phyloP scores from a whole-genome alignment of 2,329 filamentous ascomycete species.

The Penicillium rolfsii region DNA sequence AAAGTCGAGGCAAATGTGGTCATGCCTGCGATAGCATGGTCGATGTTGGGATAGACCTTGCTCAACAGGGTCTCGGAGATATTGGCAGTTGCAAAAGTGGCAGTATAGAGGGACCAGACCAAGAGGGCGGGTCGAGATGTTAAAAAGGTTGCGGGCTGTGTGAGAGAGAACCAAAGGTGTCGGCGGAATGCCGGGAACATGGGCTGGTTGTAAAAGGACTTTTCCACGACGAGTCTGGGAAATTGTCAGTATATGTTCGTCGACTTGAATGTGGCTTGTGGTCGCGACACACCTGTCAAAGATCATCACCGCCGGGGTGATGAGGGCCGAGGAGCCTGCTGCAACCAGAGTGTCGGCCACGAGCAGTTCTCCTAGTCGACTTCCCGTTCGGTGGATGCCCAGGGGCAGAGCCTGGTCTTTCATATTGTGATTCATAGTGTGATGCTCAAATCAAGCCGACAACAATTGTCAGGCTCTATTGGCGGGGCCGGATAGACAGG shows the following conservation, averaged over 20 bases:
- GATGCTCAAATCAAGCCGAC: constrained; percentile 7
- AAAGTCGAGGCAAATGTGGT: constrained; percentile 78
- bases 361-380: constrained; percentile 49
- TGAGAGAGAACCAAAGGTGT: constrained; percentile 41
- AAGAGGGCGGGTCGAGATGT: constrained; percentile 47
- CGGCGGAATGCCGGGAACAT: constrained; percentile 38
- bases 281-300: constrained; percentile 70
- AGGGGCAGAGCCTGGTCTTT: constrained; percentile 32
- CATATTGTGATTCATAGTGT: constrained; percentile 35
- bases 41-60: constrained; percentile 54
- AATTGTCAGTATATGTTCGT: constrained; percentile 16
- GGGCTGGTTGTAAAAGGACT: constrained; percentile 42
- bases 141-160: constrained; percentile 44
- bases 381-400: constrained; percentile 37
- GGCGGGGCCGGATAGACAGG: constrained; percentile 9
- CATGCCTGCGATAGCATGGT: constrained; percentile 70
- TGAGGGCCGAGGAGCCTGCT: constrained; percentile 68
- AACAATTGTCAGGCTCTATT: constrained; percentile 12
- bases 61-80: constrained; percentile 75
- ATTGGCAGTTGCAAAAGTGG: constrained; percentile 88
- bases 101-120: constrained; percentile 67
- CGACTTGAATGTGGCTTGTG: background rate
- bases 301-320: constrained; percentile 79
- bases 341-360: constrained; percentile 69
- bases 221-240: constrained; percentile 47